Base-by-base conservation (phyloP, 1,139 yeast genomes). In the Scheffersomyces cryptocercus region DNA sequence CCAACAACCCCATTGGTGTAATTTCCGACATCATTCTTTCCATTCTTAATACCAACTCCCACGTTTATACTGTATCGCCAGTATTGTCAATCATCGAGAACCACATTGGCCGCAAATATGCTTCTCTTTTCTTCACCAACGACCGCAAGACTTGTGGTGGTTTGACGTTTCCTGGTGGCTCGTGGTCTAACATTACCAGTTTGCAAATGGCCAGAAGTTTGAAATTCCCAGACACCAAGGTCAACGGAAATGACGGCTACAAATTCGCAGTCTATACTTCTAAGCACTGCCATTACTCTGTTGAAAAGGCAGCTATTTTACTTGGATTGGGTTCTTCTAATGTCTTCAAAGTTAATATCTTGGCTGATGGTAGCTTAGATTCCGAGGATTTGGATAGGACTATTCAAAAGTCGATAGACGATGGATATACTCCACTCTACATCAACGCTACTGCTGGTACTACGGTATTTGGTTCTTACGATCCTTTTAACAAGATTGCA, bases 391-490 rank as follows among this genome's bases (percentile, higher is more conserved):
- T 88, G 39, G 81, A 75, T 26, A 38, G 42, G 2, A 62, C 69
- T 32, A 83, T 88, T 35, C 55, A 55, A 15, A 53, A 66, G 37
- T 70, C 87, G 8, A 63, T 65, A 9, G 41, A 45, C 0, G 64
- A 75, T 7, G 95, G 95, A 0, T 79, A 56, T 56, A 82, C 86
- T 1, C 96, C 96, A 1, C 67, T 88, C 28, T 87, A 85, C 58
- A 70, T 88, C 45, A 87, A 85, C 59, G 88, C 88, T 11, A 88
- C 96, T 5, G 95, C 96, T 0, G 96, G 96, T 2, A 87, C 96
- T 3, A 88, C 96, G 0, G 96, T 88, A 1, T 85, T 82, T 53
- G 96, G 96, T 0, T 85, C 95, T 2, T 88, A 77, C 62, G 96
- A 88, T 56, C 82, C 85, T 28, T 76, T 88, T 53, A 71, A 58